A percentile compares a stretch with the other conserved stretches of the same genome.
Conservation (phyloP, 176 grass and related monocot species). For the Oryza glaberrima region DNA sequence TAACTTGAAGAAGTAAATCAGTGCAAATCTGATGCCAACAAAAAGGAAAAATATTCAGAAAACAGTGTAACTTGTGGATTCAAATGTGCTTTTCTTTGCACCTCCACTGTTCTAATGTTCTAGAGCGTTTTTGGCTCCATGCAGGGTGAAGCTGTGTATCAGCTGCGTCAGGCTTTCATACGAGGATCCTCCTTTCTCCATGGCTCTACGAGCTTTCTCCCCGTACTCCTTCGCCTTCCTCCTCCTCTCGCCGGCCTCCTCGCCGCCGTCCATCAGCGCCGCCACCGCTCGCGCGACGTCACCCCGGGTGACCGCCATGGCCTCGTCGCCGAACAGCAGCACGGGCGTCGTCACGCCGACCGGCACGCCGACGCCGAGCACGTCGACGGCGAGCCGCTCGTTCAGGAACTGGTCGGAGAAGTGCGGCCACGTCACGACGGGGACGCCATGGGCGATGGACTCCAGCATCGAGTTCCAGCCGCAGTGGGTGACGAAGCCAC, state of each 20-base stretch:
- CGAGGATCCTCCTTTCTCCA: conserved; percentile 53
- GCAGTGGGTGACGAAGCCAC: conserved; percentile 53
- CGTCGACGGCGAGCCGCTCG: conserved; percentile 53
- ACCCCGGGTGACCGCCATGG: neutral
- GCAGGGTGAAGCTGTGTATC: conserved; percentile 37
- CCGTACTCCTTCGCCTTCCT: conserved; percentile 42
- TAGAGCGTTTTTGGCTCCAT: neutral
- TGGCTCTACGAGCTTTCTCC: conserved; percentile 40
- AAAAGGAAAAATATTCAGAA: no score
- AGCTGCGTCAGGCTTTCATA: conserved; percentile 33
- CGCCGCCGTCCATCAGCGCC: conserved; percentile 46
- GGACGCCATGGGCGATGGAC: conserved; percentile 50
- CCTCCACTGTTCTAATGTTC: no score
- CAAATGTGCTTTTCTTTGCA: no score
- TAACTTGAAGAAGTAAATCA: neutral
- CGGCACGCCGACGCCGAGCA: conserved; percentile 49
- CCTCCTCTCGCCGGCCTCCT: conserved; percentile 43
- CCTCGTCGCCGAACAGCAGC: conserved; percentile 3
- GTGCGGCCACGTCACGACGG: conserved; percentile 61
- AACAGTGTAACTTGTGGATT: no score
- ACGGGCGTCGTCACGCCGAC: conserved; percentile 31
- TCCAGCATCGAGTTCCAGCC: conserved; percentile 61
- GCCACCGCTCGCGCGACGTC: conserved; percentile 36
- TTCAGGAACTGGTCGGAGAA: conserved; percentile 68
- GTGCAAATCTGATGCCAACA: no score